These are phyloP conservation scores for Naganishia sp. DNA, from an alignment of 1,284 basidiomycete genomes.

Conservation along the genomic window DNA sequence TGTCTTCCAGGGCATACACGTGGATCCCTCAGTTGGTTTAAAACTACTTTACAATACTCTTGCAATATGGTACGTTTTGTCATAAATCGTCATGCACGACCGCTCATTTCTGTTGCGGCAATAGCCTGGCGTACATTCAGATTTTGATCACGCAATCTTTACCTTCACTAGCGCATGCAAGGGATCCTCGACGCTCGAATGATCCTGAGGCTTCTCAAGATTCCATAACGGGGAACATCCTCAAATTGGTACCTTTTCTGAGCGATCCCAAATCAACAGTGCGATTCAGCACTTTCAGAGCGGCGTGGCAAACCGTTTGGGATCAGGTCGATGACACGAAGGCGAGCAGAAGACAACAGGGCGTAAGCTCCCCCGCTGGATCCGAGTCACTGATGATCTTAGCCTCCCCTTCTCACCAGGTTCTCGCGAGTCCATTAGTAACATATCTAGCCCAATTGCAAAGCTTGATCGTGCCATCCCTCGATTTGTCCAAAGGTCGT, in stretches of 20 bases:
- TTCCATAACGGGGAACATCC: conserved; percentile 39
- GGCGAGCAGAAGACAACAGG: neutral
- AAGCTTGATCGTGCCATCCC: conserved; percentile 43
- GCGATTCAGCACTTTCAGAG: conserved; percentile 39
- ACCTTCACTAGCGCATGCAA: conserved; percentile 38
- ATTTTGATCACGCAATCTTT: conserved; percentile 43
- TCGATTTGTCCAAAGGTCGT: conserved; percentile 36
- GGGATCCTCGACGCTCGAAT: neutral
- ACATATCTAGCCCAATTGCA: conserved; percentile 38
- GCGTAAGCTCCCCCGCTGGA: neutral
- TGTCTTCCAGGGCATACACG: conserved; percentile 4
- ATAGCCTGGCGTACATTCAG: conserved; percentile 49
- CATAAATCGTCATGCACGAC: neutral
- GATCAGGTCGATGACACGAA: conserved; percentile 15
- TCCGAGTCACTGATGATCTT: neutral
- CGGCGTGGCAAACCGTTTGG: conserved; percentile 48
- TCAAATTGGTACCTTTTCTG: conserved; percentile 44
- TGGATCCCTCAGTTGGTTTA: conserved; percentile 33
- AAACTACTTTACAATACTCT: conserved; percentile 49
- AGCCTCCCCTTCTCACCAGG: neutral
- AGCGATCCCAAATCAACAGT: conserved; percentile 42
- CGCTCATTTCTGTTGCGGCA: too few species aligned
- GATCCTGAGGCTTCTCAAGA: neutral
- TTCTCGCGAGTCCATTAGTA: conserved; percentile 6
- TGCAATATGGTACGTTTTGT: conserved; percentile 44